A percentile compares a stretch with the other conserved stretches of the same genome.
These are phyloP conservation scores for Ustilago sp. DNA, from an alignment of 1,284 basidiomycete genomes.

Conservation along the genomic window DNA sequence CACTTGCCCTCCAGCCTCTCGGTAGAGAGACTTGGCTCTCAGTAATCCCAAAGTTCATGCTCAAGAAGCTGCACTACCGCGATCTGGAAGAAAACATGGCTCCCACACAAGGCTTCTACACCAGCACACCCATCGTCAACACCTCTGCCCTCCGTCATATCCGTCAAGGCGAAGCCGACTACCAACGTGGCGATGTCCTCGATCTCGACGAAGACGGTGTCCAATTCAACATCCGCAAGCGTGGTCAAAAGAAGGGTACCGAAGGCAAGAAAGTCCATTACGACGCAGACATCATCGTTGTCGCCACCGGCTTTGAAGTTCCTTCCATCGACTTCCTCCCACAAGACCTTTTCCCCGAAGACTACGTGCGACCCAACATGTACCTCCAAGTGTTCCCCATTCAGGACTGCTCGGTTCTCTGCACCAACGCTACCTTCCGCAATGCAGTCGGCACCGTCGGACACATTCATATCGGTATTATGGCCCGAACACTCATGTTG, in stretches of 20 bases:
- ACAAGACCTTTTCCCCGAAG: constrained; percentile 75
- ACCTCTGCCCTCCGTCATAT: constrained; percentile 74
- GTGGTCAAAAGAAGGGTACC: constrained; percentile 65
- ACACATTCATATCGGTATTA: constrained; percentile 68
- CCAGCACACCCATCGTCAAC: constrained; percentile 73
- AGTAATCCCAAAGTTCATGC: constrained; percentile 73
- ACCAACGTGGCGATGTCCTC: constrained; percentile 75
- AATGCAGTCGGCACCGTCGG: constrained; percentile 70
- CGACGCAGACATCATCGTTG: constrained; percentile 75
- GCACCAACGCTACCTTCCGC: constrained; percentile 75
- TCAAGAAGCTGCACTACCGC: constrained; percentile 74
- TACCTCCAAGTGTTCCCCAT: constrained; percentile 78
- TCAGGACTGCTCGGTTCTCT: constrained; percentile 74
- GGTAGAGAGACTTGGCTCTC: constrained; percentile 70
- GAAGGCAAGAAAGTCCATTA: constrained; percentile 70
- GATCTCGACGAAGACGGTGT: constrained; percentile 73
- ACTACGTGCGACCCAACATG: constrained; percentile 74
- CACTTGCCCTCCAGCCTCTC: constrained; percentile 75
- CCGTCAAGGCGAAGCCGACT: constrained; percentile 73
- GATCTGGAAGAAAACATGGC: constrained; percentile 72
- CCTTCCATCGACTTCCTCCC: constrained; percentile 75
- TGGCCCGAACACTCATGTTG: constrained; percentile 75
- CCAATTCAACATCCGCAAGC: constrained; percentile 67
- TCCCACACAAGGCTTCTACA: constrained; percentile 63
- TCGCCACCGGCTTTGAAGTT: constrained; percentile 76